Evolutionary conservation across 768 basidiomycete genomes (phyloP).

Genomic region (Thelephora ganbajun): DNA sequence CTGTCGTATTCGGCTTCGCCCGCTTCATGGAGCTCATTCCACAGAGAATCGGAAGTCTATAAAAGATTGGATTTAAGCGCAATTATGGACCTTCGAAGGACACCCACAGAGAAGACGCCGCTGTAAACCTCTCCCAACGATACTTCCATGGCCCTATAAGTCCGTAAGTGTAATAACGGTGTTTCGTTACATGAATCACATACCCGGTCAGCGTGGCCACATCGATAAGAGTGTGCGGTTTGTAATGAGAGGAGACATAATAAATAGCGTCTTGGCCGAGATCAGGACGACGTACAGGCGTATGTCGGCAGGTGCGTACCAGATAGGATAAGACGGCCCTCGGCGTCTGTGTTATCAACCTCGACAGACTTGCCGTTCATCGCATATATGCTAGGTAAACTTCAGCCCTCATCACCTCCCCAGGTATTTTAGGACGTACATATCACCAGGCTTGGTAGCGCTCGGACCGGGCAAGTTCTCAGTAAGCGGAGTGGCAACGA

Average conservation of each 20-base stretch:
- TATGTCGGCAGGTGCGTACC: slow-evolving; percentile 23
- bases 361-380: slow-evolving; percentile 86
- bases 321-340: slow-evolving; percentile 64
- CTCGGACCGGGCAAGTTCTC: slow-evolving; percentile 76
- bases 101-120: slow-evolving; percentile 62
- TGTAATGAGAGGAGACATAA: slow-evolving; percentile 64
- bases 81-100: neutral
- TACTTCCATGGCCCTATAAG: slow-evolving; percentile 46
- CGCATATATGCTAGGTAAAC: slow-evolving; percentile 44
- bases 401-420: neutral
- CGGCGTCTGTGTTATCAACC: slow-evolving; percentile 81
- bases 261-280: slow-evolving; percentile 56
- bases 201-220: slow-evolving; percentile 82
- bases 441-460: slow-evolving; percentile 67
- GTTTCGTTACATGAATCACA: slow-evolving; percentile 5
- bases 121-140: slow-evolving; percentile 67
- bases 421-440: slow-evolving; percentile 29
- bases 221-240: slow-evolving; percentile 73
- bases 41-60: slow-evolving; percentile 63
- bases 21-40: slow-evolving; percentile 52
- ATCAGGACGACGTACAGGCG: neutral
- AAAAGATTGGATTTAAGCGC: neutral
- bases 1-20: slow-evolving; percentile 67
- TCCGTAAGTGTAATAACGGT: neutral
- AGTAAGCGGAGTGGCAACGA: slow-evolving; percentile 58